These are phyloP conservation scores for Astrocystis sublimbata DNA, from an alignment of 495 filamentous ascomycete species.

Conservation along the genomic window DNA sequence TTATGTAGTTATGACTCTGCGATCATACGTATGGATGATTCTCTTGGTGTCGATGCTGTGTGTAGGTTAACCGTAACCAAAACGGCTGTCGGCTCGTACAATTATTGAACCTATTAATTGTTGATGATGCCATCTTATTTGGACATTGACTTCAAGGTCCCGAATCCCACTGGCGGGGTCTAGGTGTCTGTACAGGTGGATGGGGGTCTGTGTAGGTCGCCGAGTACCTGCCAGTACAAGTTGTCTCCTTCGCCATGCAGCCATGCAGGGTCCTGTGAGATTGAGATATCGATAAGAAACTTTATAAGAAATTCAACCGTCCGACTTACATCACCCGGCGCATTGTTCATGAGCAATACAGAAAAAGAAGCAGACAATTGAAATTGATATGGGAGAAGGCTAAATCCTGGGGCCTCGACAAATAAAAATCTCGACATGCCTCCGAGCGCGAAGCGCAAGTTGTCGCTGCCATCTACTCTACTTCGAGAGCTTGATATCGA, in stretches of 20 bases:
- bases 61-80: not conserved
- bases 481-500: slow-evolving; percentile 32
- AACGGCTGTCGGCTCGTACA: not conserved
- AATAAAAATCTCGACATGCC: slow-evolving; percentile 14
- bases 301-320: not conserved
- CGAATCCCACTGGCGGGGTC: not conserved
- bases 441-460: slow-evolving; percentile 22
- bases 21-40: not conserved
- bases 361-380: not conserved
- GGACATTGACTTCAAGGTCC: too few relatives aligned
- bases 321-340: not conserved
- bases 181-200: too few relatives aligned
- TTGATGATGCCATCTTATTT: too few relatives aligned
- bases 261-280: too few relatives aligned
- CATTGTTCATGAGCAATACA: not conserved
- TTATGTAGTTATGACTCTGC: too few relatives aligned
- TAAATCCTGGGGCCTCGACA: not conserved
- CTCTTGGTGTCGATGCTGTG: not conserved
- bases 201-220: too few relatives aligned
- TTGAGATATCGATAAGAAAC: not conserved
- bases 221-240: too few relatives aligned
- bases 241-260: too few relatives aligned
- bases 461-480: slow-evolving; percentile 28
- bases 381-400: not conserved
- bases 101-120: too few relatives aligned